These are phyloP conservation scores for Penicillium salamii DNA, from an alignment of 495 filamentous ascomycete species.

Conservation along the genomic window DNA sequence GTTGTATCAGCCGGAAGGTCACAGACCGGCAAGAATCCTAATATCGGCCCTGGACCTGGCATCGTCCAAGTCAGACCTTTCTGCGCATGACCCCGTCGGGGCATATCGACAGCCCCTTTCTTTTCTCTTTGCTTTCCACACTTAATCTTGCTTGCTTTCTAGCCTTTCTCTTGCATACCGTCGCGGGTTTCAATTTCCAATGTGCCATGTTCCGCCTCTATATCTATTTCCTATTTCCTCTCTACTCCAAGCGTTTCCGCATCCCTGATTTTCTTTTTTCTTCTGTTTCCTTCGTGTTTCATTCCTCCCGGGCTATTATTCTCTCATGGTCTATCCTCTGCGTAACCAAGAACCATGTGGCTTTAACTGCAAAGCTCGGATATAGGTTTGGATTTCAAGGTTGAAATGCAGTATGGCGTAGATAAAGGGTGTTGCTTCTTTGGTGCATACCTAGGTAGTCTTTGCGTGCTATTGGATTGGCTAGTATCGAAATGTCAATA, in stretches of 20 bases:
- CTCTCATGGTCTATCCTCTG: background rate
- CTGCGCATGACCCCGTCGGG: too few species aligned
- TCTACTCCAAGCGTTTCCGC: conserved; percentile 19
- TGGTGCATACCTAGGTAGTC: too few species aligned
- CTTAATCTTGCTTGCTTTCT: conserved; percentile 6
- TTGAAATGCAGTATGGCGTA: too few species aligned
- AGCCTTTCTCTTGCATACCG: conserved; percentile 21
- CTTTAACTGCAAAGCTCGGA: too few species aligned
- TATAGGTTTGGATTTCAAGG: too few species aligned
- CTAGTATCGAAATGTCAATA: too few species aligned
- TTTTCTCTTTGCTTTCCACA: background rate
- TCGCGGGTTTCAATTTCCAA: conserved; percentile 15
- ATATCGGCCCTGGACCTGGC: background rate
- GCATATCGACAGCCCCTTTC: background rate
- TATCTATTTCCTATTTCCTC: conserved; percentile 2
- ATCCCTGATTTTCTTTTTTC: conserved; percentile 1
- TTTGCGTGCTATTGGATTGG: too few species aligned
- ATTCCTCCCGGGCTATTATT: background rate
- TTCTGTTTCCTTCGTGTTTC: background rate
- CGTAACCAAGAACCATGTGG: background rate
- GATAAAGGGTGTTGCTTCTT: too few species aligned
- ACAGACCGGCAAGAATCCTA: background rate
- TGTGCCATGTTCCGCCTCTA: background rate
- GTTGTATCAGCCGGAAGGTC: background rate
- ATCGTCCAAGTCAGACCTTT: background rate